Conservation (phyloP, 228 moss, liverwort and hornwort species). For the Sphagnum fallax region DNA sequence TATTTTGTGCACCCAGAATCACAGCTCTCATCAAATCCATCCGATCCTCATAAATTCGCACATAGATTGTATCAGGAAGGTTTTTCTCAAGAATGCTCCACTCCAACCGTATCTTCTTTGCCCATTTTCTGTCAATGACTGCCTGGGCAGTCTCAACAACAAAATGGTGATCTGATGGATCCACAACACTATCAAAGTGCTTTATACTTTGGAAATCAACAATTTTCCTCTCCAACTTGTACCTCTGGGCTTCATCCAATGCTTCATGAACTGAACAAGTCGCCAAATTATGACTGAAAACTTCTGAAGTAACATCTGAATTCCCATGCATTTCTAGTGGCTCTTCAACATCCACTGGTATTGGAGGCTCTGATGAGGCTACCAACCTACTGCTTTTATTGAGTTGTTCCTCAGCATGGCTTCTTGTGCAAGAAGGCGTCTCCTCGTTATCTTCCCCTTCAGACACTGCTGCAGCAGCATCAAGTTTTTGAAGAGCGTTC, state of each 20-base stretch:
- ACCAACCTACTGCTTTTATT: constrained; percentile 7
- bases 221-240: not conserved
- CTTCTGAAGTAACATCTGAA: too few relatives aligned
- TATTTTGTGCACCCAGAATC: constrained; percentile 90
- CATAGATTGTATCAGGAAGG: constrained; percentile 78
- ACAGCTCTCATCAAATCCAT: constrained; percentile 97
- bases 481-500: constrained; percentile 33
- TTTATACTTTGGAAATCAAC: constrained; percentile 21
- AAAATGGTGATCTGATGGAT: constrained; percentile 55
- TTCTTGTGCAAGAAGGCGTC: not conserved
- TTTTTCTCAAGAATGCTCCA: constrained; percentile 59
- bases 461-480: constrained; percentile 10
- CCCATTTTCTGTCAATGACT: constrained; percentile 44
- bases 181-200: constrained; percentile 54
- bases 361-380: constrained; percentile 6
- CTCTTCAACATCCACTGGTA: not conserved
- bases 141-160: constrained; percentile 57
- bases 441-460: not conserved
- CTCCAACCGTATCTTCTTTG: constrained; percentile 62
- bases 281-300: too few relatives aligned
- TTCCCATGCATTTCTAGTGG: too few relatives aligned
- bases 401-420: constrained; percentile 5
- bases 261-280: too few relatives aligned
- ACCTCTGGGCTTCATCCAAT: too few relatives aligned
- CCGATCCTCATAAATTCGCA: constrained; percentile 90